phyloP scores from a whole-genome alignment of 176 grass and related monocot species.

The Thalia dealbata region DNA sequence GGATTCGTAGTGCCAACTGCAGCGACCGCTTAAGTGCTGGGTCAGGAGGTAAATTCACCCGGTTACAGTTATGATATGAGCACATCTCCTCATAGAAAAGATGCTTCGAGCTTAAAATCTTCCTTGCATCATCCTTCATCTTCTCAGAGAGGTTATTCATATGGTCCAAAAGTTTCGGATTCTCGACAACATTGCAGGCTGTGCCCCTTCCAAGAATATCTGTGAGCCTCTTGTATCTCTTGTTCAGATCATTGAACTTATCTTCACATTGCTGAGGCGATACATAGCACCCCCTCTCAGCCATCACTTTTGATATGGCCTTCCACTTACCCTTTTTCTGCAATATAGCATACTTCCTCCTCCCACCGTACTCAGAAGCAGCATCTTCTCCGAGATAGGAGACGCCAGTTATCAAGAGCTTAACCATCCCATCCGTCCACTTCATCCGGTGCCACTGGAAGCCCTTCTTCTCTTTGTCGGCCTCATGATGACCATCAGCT shows the following conservation, averaged over 20 bases:
- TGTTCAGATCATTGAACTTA: constrained; percentile 98
- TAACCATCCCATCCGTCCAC: constrained; percentile 91
- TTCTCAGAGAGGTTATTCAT: constrained; percentile 79
- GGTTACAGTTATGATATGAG: constrained; percentile 90
- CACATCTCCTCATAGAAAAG: constrained; percentile 97
- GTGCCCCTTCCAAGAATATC: constrained; percentile 86
- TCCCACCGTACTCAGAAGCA: constrained; percentile 41
- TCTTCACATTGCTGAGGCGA: constrained; percentile 95
- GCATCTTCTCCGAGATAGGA: constrained; percentile 75
- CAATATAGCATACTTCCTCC: constrained; percentile 49
- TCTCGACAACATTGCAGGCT: constrained; percentile 73
- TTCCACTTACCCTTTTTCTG: constrained; percentile 99
- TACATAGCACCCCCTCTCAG: constrained; percentile 64
- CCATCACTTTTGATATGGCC: constrained; percentile 87
- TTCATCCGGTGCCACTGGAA: constrained; percentile 89
- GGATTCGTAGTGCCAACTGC: constrained; percentile 55
- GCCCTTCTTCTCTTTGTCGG: constrained; percentile 40
- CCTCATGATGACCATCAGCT: constrained; percentile 13
- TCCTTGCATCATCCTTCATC: constrained; percentile 85
- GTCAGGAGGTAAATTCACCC: constrained; percentile 65
- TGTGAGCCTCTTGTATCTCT: constrained; percentile 92
- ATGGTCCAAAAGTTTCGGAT: constrained; percentile 46
- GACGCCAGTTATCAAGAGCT: constrained; percentile 82
- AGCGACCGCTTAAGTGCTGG: constrained; percentile 61
- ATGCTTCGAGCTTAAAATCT: constrained; percentile 87